Base-by-base conservation (phyloP, 2,329 filamentous ascomycete species). In the Phyllosticta citriasiana region DNA sequence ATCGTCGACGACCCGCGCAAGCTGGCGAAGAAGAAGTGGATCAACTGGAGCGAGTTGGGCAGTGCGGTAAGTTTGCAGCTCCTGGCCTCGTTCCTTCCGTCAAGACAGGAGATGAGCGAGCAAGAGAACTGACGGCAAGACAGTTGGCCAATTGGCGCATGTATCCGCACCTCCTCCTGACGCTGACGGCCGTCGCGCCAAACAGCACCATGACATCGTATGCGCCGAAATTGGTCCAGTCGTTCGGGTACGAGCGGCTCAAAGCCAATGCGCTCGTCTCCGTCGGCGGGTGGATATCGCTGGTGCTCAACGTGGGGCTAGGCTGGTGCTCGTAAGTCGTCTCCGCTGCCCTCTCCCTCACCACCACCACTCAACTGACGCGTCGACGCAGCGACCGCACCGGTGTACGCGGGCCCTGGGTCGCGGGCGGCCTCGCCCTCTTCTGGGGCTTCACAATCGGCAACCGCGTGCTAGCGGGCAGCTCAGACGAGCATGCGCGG, bases 151-250 rank as follows among this genome's bases (percentile, higher is more conserved):
- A 68, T 54, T 72, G 71, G 71, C 64, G 67, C 33, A 62, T 72
- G 51, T 72, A 70, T 66, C 59, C 68, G 1, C 70, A 73, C 56
- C 66, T 72, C 52, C 56, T 72, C n/a, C 68, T 73, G 57, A 72
- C 70, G 0, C 60, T 73, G 24, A 66, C 64, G 55, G 71, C 70
- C 62, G 68, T 72, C 51, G 69, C 69, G 0, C 70, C 71, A 2
- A 65, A 67, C 57, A 67, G 66, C 30, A 69, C 67, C 1, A 68
- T 73, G 57, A 67, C 68, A 53, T 70, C 69, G 9, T 73, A 72
- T 55, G 69, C 70, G 5, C 71, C 71, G 2, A 70, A 69, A 1
- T 66, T 72, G 22, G 69, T 73, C 27, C 61, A 59, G 7, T 59
- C 56, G 10, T 68, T 67, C 47, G 69, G 70, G 24, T 71, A 72